Evolutionary conservation across 2,329 filamentous ascomycete species (phyloP), one percentile per base, ranked within the genome.

Genomic region (Ceratocystis alfenasii): DNA sequence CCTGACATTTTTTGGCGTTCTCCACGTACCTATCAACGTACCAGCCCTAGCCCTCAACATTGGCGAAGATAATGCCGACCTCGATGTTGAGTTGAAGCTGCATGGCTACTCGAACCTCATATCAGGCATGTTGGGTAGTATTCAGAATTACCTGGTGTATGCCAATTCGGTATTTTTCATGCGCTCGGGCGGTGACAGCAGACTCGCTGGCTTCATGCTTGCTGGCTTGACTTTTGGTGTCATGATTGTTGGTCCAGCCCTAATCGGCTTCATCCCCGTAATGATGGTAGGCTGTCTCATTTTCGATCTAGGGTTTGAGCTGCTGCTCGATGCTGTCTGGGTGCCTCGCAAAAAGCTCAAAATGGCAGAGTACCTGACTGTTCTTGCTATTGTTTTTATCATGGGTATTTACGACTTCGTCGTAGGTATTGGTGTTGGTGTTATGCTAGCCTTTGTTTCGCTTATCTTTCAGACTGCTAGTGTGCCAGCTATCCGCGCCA

Each of bases 321-420:
- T 99, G 41, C 81, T 97, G 68, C 78, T 89, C 67, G 94, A 99
- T 74, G 94, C 94, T 1, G 78, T 99, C 3, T 90, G 91, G 78
- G 84, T 89, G 66, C 95, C 94, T 0, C 89, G 90, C 74, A 91
- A 91, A 69, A 95, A 94, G 75, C 79, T 97, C 46, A 90, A 95
- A 73, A 78, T 82, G 64, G 83, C 93, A 12, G 94, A 99, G 73
- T 99, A 96, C 74, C 74, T 94, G 44, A 99, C 94, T 5, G 89
- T 96, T 59, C 78, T 96, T 66, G 85, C 86, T 46, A 97, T 97
- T 69, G 91, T 96, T 0, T 78, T 96, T 22, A 90, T 95, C 48
- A 99, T 99, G 94, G 94, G 94, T 1, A 85, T 91, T 8, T 93
- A 95, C 76, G 94, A 99, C 75, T 99, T 99, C 73, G 94, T 99